Conservation (phyloP, 441 rosid genomes). For the Gossypium schwendimanii region DNA sequence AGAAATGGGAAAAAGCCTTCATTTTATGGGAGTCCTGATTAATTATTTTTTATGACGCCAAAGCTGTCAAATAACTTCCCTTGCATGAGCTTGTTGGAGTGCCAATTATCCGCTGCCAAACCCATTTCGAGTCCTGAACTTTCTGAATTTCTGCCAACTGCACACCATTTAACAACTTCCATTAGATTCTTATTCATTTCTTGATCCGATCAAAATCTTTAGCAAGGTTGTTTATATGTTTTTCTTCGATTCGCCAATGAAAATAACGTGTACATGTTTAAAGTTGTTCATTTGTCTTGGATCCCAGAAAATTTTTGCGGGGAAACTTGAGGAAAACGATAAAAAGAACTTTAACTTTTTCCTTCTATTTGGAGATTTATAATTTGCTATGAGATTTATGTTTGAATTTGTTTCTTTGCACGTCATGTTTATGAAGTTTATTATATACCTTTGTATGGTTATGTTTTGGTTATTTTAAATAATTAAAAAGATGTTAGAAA, state of each 20-base stretch:
- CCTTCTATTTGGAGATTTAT: background rate
- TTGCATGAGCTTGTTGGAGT: constrained; percentile 52
- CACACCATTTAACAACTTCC: constrained; percentile 7
- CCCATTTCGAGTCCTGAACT: constrained; percentile 37
- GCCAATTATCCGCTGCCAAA: constrained; percentile 45
- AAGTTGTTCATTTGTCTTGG: background rate
- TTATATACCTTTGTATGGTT: background rate
- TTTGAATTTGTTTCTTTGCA: background rate
- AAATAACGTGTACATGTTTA: background rate
- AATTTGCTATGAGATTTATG: background rate
- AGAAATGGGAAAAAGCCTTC: background rate
- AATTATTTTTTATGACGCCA: constrained; percentile 34
- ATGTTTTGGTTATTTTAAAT: background rate
- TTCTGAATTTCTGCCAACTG: constrained; percentile 55
- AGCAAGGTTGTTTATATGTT: too few species aligned
- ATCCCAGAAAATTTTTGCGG: background rate
- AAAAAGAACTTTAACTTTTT: background rate
- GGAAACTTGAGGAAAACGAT: background rate
- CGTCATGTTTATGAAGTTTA: background rate
- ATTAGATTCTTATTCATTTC: background rate
- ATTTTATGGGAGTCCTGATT: too few species aligned
- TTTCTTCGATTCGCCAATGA: background rate
- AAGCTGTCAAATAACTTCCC: constrained; percentile 45
- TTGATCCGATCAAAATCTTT: background rate
- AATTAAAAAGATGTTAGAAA: background rate